These are phyloP conservation scores for Phylloporus rhodoxanthus DNA, from an alignment of 768 basidiomycete species.

Conservation along the genomic window DNA sequence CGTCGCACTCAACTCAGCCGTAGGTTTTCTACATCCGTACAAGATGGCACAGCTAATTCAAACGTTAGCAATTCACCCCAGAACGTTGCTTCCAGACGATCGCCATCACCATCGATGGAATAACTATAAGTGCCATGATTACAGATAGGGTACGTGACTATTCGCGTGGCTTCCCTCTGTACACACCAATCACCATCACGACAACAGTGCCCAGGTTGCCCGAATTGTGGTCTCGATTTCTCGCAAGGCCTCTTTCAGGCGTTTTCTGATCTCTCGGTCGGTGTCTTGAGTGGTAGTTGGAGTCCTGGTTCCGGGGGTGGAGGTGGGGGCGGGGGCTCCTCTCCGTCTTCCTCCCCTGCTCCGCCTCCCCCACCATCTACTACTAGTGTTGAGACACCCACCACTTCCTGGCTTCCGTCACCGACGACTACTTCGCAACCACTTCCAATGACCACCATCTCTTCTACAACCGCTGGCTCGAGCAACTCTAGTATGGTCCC, in stretches of 20 bases:
- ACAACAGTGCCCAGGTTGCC: constrained; percentile 61
- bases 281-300: constrained; percentile 61
- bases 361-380: constrained; percentile 13
- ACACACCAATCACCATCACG: not conserved
- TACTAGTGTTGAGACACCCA: constrained; percentile 4
- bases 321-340: constrained; percentile 6
- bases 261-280: constrained; percentile 45
- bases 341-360: constrained; percentile 18
- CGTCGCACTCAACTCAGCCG: constrained; percentile 40
- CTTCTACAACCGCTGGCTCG: constrained; percentile 7
- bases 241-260: constrained; percentile 58
- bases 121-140: constrained; percentile 51
- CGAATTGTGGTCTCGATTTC: constrained; percentile 60
- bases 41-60: constrained; percentile 1
- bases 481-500: constrained; percentile 20
- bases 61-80: constrained; percentile 47
- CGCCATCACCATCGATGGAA: constrained; percentile 55
- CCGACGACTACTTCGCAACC: constrained; percentile 22
- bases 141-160: constrained; percentile 47
- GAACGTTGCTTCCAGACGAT: constrained; percentile 59
- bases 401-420: constrained; percentile 20
- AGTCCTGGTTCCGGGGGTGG: constrained; percentile 28
- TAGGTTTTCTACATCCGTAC: constrained; percentile 6
- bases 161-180: not conserved
- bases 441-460: constrained; percentile 20